A percentile compares a stretch with the other conserved stretches of the same genome.
Conservation (phyloP, 2,329 filamentous ascomycete species). For the Sporothrix humicola region DNA sequence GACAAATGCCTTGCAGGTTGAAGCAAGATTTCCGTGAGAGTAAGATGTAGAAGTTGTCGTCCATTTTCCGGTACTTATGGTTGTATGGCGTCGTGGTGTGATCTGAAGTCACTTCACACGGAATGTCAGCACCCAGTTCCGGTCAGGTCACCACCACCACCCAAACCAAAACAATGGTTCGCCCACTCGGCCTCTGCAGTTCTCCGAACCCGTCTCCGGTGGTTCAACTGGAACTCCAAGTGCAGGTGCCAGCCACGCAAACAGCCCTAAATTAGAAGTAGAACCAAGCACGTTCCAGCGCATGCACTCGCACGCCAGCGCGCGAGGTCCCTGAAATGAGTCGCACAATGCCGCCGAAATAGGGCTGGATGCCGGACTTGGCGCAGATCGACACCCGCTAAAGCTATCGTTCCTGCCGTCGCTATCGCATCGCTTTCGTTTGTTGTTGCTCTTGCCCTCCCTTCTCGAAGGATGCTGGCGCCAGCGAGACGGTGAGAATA, state of each 20-base stretch:
- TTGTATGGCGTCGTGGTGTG: not conserved
- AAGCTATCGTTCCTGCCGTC: not conserved
- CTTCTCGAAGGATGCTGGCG: not conserved
- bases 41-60: not conserved
- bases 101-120: not conserved
- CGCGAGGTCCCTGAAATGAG: not conserved
- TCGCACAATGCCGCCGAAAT: not conserved
- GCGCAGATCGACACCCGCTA: not conserved
- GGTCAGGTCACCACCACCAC: not conserved
- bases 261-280: not conserved
- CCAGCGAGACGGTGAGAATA: not conserved
- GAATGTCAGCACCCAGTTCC: not conserved
- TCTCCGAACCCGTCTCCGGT: conserved; percentile 15
- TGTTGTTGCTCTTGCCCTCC: not conserved
- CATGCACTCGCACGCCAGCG: not conserved
- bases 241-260: not conserved
- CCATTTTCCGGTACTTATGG: not conserved
- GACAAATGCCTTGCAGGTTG: not conserved
- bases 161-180: not conserved
- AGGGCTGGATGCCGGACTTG: conserved; percentile 9
- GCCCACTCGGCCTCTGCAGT: not conserved
- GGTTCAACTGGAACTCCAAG: not conserved
- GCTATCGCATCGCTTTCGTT: not conserved
- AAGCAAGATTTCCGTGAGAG: not conserved
- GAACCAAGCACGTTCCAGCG: no score